A percentile compares a stretch with the other conserved stretches of the same genome.
These are phyloP conservation scores for Aspergillus hiratsukae DNA, from an alignment of 2,329 filamentous ascomycete species.

Conservation along the genomic window DNA sequence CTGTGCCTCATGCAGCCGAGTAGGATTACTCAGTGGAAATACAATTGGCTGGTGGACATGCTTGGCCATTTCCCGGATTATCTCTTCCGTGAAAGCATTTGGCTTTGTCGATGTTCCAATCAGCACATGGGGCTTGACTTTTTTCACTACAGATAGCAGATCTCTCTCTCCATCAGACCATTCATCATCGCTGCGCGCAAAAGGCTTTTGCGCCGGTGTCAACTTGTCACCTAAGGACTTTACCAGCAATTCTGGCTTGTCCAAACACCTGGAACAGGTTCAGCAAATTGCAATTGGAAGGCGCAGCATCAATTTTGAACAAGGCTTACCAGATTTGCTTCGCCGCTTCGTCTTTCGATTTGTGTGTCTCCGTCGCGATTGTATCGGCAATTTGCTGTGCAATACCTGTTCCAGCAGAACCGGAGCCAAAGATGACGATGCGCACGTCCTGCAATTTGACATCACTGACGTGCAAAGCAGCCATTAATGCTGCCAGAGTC, in stretches of 20 bases:
- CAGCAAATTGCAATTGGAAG: not conserved
- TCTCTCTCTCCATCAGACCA: conserved; percentile 57
- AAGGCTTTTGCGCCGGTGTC: conserved; percentile 63
- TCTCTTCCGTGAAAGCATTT: conserved; percentile 68
- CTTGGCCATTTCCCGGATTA: conserved; percentile 70
- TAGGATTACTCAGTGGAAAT: conserved; percentile 82
- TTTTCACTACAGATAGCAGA: conserved; percentile 63
- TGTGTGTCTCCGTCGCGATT: conserved; percentile 63
- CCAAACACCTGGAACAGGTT: conserved; percentile 59
- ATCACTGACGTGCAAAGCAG: conserved; percentile 65
- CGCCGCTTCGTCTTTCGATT: conserved; percentile 67
- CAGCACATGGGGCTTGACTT: conserved; percentile 73
- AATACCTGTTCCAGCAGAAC: conserved; percentile 78
- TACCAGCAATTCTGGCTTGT: conserved; percentile 73
- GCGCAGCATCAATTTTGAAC: not conserved
- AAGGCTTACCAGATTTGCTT: conserved; percentile 67
- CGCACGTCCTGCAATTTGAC: conserved; percentile 64
- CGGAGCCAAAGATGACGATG: conserved; percentile 73
- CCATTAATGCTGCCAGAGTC: conserved; percentile 75
- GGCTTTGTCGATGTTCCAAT: conserved; percentile 80
- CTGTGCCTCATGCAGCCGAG: conserved; percentile 73
- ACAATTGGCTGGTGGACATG: conserved; percentile 70
- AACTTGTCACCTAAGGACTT: conserved; percentile 57
- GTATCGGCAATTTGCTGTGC: conserved; percentile 80
- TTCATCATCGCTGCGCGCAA: conserved; percentile 59